Evolutionary conservation across 805 yeast species (phyloP).

Genomic region (Wickerhamiella azymoides): DNA sequence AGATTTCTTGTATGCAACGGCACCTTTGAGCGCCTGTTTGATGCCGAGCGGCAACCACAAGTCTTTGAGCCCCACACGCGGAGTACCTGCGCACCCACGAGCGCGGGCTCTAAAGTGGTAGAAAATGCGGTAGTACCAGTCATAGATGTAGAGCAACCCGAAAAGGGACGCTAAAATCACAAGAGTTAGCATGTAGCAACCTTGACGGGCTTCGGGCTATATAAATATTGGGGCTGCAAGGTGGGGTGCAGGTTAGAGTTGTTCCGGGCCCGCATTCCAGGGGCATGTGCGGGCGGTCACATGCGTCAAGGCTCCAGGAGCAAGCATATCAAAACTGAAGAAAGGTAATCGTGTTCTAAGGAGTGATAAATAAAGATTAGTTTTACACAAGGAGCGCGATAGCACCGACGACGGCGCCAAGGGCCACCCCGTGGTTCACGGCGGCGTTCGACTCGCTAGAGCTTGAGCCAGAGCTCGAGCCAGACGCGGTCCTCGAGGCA

Average conservation of each 20-base stretch:
- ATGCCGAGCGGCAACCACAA: slow-evolving; percentile 14
- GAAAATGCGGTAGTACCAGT: not conserved
- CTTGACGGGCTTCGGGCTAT: too few relatives aligned
- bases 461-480: not conserved
- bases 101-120: slow-evolving; percentile 10
- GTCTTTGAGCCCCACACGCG: not conserved
- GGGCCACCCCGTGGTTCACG: not conserved
- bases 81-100: slow-evolving; percentile 10
- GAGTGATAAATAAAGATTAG: not conserved
- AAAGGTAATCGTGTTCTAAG: not conserved
- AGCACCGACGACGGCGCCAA: not conserved
- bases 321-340: too few relatives aligned
- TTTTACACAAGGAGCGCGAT: not conserved
- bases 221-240: not conserved
- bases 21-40: not conserved
- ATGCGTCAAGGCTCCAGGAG: too few relatives aligned
- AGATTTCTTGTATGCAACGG: slow-evolving; percentile 3
- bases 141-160: slow-evolving; percentile 5
- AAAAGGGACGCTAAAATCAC: not conserved
- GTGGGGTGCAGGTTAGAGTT: not conserved
- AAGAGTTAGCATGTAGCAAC: not conserved
- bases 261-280: not conserved
- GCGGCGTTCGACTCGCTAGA: not conserved
- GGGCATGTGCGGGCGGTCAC: too few relatives aligned
- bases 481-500: not conserved